Percentiles rank a stretch among this genome's conserved stretches.
phyloP scores from a whole-genome alignment of 257 asterid species.

The Penstemon barbatus region DNA sequence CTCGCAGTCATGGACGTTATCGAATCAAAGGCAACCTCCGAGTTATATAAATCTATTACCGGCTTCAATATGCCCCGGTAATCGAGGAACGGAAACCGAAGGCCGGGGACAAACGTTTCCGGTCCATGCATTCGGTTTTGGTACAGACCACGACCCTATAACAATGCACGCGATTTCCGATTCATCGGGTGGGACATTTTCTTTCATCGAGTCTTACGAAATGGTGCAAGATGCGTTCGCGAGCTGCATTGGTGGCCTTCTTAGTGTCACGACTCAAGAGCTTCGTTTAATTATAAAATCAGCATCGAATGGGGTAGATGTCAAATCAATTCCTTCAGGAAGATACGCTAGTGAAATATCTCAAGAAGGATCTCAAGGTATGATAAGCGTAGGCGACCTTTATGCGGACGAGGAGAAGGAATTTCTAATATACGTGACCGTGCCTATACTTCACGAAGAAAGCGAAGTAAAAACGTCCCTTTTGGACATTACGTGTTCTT shows the following conservation, averaged over 20 bases:
- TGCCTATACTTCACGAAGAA: conserved; percentile 19
- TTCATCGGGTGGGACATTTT: conserved; percentile 36
- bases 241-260: conserved; percentile 36
- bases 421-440: conserved; percentile 28
- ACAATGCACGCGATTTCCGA: conserved; percentile 35
- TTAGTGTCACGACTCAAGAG: conserved; percentile 34
- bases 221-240: conserved; percentile 40
- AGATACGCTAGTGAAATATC: conserved; percentile 28
- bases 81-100: background rate
- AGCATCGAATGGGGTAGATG: conserved; percentile 30
- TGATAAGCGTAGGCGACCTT: conserved; percentile 26
- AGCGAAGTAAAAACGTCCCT: conserved; percentile 24
- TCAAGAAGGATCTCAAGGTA: conserved; percentile 25
- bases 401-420: conserved; percentile 38
- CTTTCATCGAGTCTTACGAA: conserved; percentile 33
- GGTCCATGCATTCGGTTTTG: conserved; percentile 38
- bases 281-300: conserved; percentile 21
- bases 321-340: conserved; percentile 29
- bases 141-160: conserved; percentile 34
- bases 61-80: conserved; percentile 27
- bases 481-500: conserved; percentile 33
- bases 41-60: conserved; percentile 33
- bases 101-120: conserved; percentile 20
- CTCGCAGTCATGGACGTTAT: background rate
- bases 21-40: conserved; percentile 9